Evolutionary conservation across 2,329 filamentous ascomycete genomes (phyloP), one percentile per base, ranked within the genome.

Genomic region (Grosmannia penicillata): DNA sequence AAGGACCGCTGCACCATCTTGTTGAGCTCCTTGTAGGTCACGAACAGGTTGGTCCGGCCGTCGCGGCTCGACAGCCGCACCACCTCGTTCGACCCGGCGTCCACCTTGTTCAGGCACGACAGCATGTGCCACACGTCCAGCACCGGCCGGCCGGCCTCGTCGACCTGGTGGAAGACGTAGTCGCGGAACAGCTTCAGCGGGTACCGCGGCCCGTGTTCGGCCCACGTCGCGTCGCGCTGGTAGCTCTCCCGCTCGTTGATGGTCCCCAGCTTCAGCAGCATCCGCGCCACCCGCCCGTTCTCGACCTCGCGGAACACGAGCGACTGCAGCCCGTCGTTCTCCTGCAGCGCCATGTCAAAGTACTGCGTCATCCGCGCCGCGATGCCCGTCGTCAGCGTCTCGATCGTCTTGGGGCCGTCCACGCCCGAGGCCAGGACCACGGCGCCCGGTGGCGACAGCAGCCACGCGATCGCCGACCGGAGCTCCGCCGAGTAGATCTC

Each of bases 121-220:
- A 98, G 58, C 46, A 96, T 84, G 60, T 96, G 87, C 4, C 82
- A 89, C 41, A 95, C 65, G 53, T 95, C 83, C 6, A 93, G 67
- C 2, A 87, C 79, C 0, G 91, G 82, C 38, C 82, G 80, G 13
- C 85, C 86, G 41, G 84, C 76, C 23, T 74, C 71, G 54, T 96
- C 86, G 11, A 95, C 86, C 52, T 93, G 87, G 56, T 98, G 91
- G 60, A 96, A 98, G 29, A 95, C 84, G 51, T 93, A 96, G 59
- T 98, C 91, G 36, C 91, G 75, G 65, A 96, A 96, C 8, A 98
- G 70, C 60, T 94, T 95, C 46, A 98, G 67, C 54, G 84, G 82
- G 56, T 94, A 96, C 22, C 87, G 75, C 51, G 94, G 85, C 21
- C 89, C 89, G 34, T 82, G 91, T 56, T 96, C 89, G 5, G 85